phyloP scores from a whole-genome alignment of 2,329 filamentous ascomycete genomes.

The Trichophyton mentagrophytes region DNA sequence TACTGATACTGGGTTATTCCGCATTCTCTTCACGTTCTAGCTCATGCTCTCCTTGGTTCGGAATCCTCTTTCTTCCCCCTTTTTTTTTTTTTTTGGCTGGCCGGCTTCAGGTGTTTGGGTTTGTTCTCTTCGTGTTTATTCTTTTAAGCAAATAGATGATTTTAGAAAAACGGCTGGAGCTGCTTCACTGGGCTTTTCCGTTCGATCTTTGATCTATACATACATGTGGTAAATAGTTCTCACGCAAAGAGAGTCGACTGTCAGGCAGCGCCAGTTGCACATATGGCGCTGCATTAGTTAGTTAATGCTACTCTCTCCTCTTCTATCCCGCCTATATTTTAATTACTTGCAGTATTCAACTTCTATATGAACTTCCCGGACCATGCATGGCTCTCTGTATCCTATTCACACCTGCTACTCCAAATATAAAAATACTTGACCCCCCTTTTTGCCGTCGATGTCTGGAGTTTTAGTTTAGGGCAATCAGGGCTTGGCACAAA shows the following conservation, averaged over 20 bases:
- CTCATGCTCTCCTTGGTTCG: not conserved
- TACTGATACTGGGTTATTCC: not conserved
- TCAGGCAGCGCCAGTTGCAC: not conserved
- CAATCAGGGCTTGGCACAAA: not conserved
- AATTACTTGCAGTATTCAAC: too few relatives aligned
- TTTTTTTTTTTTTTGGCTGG: not conserved
- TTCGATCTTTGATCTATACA: not conserved
- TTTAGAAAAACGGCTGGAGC: constrained; percentile 1
- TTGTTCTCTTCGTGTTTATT: not conserved
- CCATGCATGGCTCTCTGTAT: too few relatives aligned
- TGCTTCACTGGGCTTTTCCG: not conserved
- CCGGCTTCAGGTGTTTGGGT: not conserved
- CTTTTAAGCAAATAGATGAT: not conserved
- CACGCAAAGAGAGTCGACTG: not conserved
- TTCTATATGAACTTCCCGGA: too few relatives aligned
- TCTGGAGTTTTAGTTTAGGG: not conserved
- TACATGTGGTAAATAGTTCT: not conserved
- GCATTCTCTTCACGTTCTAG: not conserved
- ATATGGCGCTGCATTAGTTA: too few relatives aligned
- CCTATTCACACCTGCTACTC: too few relatives aligned
- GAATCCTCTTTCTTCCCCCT: not conserved
- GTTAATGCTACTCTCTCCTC: not conserved
- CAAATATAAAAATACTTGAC: too few relatives aligned
- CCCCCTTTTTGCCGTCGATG: not conserved
- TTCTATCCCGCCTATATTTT: not conserved